phyloP scores from a whole-genome alignment of 2,329 filamentous ascomycete genomes.

The Penicillium sp. region DNA sequence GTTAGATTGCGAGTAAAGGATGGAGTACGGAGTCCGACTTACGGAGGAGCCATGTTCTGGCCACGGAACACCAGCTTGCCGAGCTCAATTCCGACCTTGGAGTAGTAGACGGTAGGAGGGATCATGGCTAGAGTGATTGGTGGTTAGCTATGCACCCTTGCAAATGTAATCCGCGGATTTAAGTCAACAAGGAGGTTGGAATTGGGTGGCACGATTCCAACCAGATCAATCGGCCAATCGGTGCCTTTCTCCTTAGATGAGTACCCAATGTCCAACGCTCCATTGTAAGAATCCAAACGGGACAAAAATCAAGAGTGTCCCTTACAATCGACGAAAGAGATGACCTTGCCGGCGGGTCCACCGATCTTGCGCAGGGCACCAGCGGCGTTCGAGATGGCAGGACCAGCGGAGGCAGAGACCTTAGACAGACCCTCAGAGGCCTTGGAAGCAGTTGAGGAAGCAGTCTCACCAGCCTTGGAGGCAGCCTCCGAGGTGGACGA shows the following conservation, averaged over 20 bases:
- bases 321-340: constrained; percentile 81
- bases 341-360: constrained; percentile 69
- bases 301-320: constrained; percentile 4
- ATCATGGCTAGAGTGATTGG: constrained; percentile 58
- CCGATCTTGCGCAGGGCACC: constrained; percentile 66
- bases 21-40: constrained; percentile 42
- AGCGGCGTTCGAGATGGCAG: constrained; percentile 64
- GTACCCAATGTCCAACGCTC: neutral
- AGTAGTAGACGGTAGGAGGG: constrained; percentile 84
- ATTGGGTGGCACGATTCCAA: neutral
- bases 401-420: constrained; percentile 70
- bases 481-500: constrained; percentile 41
- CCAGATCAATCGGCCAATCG: neutral
- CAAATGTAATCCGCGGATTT: neutral
- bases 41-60: constrained; percentile 93
- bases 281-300: constrained; percentile 1
- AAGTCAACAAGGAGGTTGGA: constrained; percentile 15
- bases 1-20: constrained; percentile 1
- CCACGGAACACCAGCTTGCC: constrained; percentile 76
- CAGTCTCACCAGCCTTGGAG: constrained; percentile 39
- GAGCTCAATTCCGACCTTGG: constrained; percentile 77
- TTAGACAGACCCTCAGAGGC: constrained; percentile 74
- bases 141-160: constrained; percentile 19
- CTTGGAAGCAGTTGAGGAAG: constrained; percentile 46
- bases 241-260: neutral